Percentiles rank a stretch among this genome's conserved stretches.
Evolutionary conservation across 2,329 filamentous ascomycete species (phyloP).

Genomic region (Aquanectria penicillioides): DNA sequence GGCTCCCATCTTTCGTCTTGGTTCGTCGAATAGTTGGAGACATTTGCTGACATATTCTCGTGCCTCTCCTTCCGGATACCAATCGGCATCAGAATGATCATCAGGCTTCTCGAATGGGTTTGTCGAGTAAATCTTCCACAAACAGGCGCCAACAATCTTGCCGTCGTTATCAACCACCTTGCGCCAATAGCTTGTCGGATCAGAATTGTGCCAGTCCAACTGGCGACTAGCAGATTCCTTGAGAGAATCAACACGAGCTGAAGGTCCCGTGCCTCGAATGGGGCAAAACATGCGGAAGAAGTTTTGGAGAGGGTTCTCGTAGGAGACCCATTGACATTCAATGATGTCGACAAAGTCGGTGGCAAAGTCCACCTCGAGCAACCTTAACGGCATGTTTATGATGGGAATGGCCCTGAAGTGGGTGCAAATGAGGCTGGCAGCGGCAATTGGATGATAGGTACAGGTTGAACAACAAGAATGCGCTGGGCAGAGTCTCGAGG

Average conservation of each 20-base stretch:
- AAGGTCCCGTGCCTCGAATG: conserved; percentile 20
- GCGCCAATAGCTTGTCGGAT: conserved; percentile 28
- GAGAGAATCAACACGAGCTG: conserved; percentile 20
- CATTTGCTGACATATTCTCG: conserved; percentile 30
- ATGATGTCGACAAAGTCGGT: conserved; percentile 33
- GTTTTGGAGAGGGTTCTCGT: conserved; percentile 25
- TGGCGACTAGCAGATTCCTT: conserved; percentile 10
- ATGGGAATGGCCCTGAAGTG: neutral
- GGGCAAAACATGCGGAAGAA: conserved; percentile 39
- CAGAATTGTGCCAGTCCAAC: conserved; percentile 27
- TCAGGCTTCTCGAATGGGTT: conserved; percentile 26
- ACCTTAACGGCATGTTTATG: conserved; percentile 26
- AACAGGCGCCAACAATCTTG: conserved; percentile 33
- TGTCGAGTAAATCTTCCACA: conserved; percentile 30
- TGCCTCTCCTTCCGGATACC: conserved; percentile 32
- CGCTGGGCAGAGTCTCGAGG: too few relatives aligned
- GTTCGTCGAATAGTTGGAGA: conserved; percentile 28
- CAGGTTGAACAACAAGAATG: too few relatives aligned
- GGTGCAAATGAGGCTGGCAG: neutral
- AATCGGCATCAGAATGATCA: conserved; percentile 25
- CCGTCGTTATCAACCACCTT: conserved; percentile 30
- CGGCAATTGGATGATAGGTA: neutral
- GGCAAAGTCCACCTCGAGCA: conserved; percentile 27
- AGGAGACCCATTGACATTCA: conserved; percentile 31
- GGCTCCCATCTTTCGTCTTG: conserved; percentile 28